Percentiles rank a stretch among this genome's conserved stretches.
Evolutionary conservation across 1,284 basidiomycete species (phyloP).

Genomic region (Chalciporus sp.): DNA sequence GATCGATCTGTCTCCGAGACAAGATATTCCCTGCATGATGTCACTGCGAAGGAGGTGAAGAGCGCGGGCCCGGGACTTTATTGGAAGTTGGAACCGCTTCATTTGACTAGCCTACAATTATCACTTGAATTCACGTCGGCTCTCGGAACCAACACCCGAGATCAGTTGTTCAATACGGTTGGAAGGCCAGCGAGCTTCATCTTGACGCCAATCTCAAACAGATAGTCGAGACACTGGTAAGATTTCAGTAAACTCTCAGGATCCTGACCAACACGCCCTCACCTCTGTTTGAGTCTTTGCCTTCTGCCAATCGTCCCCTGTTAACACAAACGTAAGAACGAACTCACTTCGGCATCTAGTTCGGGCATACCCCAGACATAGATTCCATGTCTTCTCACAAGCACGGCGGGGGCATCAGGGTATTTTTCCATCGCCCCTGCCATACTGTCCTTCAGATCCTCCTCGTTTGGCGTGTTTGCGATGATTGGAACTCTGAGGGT

Average conservation of each 20-base stretch:
- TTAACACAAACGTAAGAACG: neutral
- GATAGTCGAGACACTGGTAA: slow-evolving; percentile 77
- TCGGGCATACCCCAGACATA: slow-evolving; percentile 76
- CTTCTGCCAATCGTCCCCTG: slow-evolving; percentile 79
- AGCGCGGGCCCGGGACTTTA: too few species aligned
- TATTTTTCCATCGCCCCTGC: slow-evolving; percentile 77
- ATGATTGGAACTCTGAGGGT: slow-evolving; percentile 87
- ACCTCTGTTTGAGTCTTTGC: slow-evolving; percentile 88
- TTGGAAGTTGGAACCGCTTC: too few species aligned
- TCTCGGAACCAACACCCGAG: neutral
- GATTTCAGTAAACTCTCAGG: neutral
- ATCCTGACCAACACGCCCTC: slow-evolving; percentile 1
- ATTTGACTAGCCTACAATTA: neutral
- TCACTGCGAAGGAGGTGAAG: neutral
- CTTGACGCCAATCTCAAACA: slow-evolving; percentile 84
- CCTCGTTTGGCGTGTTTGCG: slow-evolving; percentile 85
- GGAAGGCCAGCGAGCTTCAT: slow-evolving; percentile 66
- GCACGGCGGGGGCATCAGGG: slow-evolving; percentile 77
- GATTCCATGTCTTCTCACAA: slow-evolving; percentile 82
- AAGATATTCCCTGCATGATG: neutral
- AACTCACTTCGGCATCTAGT: neutral
- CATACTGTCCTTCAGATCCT: slow-evolving; percentile 86
- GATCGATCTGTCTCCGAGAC: too few species aligned
- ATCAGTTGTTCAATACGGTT: slow-evolving; percentile 41
- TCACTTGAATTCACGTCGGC: neutral